These are phyloP conservation scores for Podaxis carcinomalis DNA, from an alignment of 768 basidiomycete genomes.

Conservation along the genomic window DNA sequence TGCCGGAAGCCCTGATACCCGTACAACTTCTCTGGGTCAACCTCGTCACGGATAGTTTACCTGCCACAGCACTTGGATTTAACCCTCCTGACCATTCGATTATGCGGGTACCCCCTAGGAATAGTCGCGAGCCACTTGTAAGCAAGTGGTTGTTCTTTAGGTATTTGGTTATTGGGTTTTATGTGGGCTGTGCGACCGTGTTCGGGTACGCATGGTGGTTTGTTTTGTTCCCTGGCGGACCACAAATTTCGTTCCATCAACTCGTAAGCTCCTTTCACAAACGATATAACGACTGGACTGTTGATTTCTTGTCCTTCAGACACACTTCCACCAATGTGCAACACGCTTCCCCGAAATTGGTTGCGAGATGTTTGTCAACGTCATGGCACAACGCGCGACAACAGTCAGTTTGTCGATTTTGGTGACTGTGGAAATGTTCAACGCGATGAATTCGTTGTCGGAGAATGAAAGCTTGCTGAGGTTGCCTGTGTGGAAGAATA, in stretches of 20 bases:
- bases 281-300: neutral
- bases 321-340: slow-evolving; percentile 93
- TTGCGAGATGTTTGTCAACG: slow-evolving; percentile 93
- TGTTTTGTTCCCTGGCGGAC: slow-evolving; percentile 83
- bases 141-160: slow-evolving; percentile 94
- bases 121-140: slow-evolving; percentile 86
- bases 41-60: slow-evolving; percentile 93
- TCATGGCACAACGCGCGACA: slow-evolving; percentile 81
- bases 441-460: slow-evolving; percentile 96
- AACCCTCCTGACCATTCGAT: slow-evolving; percentile 96
- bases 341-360: slow-evolving; percentile 83
- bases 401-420: slow-evolving; percentile 96
- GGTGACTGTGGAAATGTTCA: slow-evolving; percentile 96
- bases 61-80: slow-evolving; percentile 96
- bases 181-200: slow-evolving; percentile 94
- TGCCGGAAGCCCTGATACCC: slow-evolving; percentile 99
- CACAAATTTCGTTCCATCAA: slow-evolving; percentile 91
- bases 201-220: slow-evolving; percentile 99
- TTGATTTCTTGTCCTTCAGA: slow-evolving; percentile 39
- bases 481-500: slow-evolving; percentile 93
- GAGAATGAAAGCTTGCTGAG: slow-evolving; percentile 92
- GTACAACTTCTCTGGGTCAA: slow-evolving; percentile 99
- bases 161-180: slow-evolving; percentile 89
- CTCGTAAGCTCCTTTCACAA: slow-evolving; percentile 52
- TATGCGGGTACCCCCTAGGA: slow-evolving; percentile 92